phyloP scores from a whole-genome alignment of 768 basidiomycete genomes.

The Pisolithus marmoratus region DNA sequence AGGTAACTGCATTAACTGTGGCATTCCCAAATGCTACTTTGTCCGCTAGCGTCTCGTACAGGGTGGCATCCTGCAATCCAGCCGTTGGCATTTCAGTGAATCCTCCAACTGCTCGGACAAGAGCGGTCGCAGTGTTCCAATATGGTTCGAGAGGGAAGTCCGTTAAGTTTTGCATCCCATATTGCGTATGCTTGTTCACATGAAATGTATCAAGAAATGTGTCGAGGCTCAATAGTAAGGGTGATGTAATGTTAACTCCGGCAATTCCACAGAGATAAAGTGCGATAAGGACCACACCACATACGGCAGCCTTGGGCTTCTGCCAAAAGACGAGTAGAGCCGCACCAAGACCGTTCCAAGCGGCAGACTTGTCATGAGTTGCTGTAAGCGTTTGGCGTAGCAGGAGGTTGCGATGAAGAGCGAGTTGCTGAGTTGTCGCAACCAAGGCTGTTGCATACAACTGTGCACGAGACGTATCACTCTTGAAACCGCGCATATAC shows the following conservation, averaged over 20 bases:
- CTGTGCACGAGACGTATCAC: not conserved
- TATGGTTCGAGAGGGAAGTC: not conserved
- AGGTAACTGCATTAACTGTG: slow-evolving; percentile 1
- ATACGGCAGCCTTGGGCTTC: not conserved
- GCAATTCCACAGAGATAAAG: slow-evolving; percentile 4
- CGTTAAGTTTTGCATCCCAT: slow-evolving; percentile 1
- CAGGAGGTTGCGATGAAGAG: slow-evolving; percentile 4
- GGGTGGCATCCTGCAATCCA: not conserved
- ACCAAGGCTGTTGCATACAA: slow-evolving; percentile 10
- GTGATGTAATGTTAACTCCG: slow-evolving; percentile 5
- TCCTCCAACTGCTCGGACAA: not conserved
- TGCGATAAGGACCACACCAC: not conserved
- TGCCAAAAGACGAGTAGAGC: slow-evolving; percentile 3
- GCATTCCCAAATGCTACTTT: not conserved
- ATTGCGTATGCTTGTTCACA: not conserved
- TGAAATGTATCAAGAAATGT: not conserved
- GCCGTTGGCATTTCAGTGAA: not conserved
- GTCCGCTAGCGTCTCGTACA: slow-evolving; percentile 2
- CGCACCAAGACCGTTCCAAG: slow-evolving; percentile 16
- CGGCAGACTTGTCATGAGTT: slow-evolving; percentile 9
- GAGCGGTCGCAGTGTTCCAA: not conserved
- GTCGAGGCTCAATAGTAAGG: slow-evolving; percentile 1
- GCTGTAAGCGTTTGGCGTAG: slow-evolving; percentile 10
- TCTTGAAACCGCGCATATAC: not conserved
- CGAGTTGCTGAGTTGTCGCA: slow-evolving; percentile 9